Conservation (phyloP, 129 eudicot genomes). For the Artemisia tridentata region DNA sequence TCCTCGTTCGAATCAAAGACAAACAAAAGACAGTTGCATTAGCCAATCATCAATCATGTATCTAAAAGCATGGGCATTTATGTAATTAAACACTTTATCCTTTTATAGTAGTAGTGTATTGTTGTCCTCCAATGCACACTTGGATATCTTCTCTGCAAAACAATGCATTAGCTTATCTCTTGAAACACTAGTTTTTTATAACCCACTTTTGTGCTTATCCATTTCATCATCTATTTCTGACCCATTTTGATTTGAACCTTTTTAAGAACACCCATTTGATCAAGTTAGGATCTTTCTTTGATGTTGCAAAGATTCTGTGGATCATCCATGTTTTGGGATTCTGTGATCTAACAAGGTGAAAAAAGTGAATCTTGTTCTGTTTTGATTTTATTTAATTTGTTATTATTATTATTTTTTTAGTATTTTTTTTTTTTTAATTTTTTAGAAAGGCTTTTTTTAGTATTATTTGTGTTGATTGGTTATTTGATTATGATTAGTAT, state of each 20-base stretch:
- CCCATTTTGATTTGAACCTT: slow-evolving; percentile 23
- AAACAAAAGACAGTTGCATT: slow-evolving; percentile 15
- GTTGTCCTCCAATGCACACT: slow-evolving; percentile 36
- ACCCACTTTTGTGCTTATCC: slow-evolving; percentile 21
- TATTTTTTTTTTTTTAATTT: neutral
- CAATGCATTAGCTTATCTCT: slow-evolving; percentile 32
- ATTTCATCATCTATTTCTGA: slow-evolving; percentile 20
- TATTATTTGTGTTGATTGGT: neutral
- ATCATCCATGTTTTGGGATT: slow-evolving; percentile 33
- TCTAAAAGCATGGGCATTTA: slow-evolving; percentile 29
- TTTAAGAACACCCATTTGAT: slow-evolving; percentile 20
- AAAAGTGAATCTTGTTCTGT: neutral
- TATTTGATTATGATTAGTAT: neutral
- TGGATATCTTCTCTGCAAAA: slow-evolving; percentile 37
- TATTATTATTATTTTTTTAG: too few species aligned
- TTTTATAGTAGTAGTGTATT: slow-evolving; percentile 21
- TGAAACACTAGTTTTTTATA: slow-evolving; percentile 39
- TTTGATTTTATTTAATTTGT: neutral
- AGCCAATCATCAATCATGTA: slow-evolving; percentile 42
- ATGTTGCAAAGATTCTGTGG: slow-evolving; percentile 22
- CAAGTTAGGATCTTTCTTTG: slow-evolving; percentile 31
- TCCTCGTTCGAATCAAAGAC: slow-evolving; percentile 22
- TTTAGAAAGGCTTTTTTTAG: neutral
- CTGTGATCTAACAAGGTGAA: slow-evolving; percentile 31
- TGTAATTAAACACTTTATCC: slow-evolving; percentile 33